Evolutionary conservation across 768 basidiomycete genomes (phyloP), one percentile per base, ranked within the genome.

Genomic region (Austroboletus eburneus): DNA sequence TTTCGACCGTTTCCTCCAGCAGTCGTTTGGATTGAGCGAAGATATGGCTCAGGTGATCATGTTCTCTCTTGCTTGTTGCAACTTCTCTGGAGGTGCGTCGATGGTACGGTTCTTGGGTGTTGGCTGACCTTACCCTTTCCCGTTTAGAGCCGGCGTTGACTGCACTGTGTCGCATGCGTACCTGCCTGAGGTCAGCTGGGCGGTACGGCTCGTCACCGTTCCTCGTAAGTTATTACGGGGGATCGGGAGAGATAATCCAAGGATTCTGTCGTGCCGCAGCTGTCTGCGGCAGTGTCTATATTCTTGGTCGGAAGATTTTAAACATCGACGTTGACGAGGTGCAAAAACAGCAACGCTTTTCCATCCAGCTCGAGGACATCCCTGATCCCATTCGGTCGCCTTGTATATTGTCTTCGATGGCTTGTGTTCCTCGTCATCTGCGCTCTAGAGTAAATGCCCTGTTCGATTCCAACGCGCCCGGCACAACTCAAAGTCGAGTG

Each of bases 221-320:
- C 69, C 78, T 98, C 14, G 74, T 98, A n/a, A 91, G 91, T 0
- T 91, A 96, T 55, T 97, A 96, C 62, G 95, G 95, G 16, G 90
- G 92, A 17, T 74, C 85, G 0, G 95, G 95, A 5, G 95, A 97
- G 59, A 81, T 97, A 10, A 78, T 87, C 0, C 95, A 97, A 66
- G 94, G 93, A 2, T 98, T 88, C 57, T 85, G 81, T 60, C 89
- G 93, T 14, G 80, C 87, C 18, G 75, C 91, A 13, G 95, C 95
- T 3, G 94, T 98, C 25, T 73, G 72, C 39, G 85, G 87, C 16
- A 79, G 72, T 0, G 80, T 83, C 10, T 91, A 90, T 58, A 81
- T 91, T 49, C 74, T 91, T 4, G 83, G 83, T 21, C 73, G 78
- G 37, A 53, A 46, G 27, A 46, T 65, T 18, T 46, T 37, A 20